Base-by-base conservation (phyloP, 1,284 basidiomycete species). In the Marasmius sp. region DNA sequence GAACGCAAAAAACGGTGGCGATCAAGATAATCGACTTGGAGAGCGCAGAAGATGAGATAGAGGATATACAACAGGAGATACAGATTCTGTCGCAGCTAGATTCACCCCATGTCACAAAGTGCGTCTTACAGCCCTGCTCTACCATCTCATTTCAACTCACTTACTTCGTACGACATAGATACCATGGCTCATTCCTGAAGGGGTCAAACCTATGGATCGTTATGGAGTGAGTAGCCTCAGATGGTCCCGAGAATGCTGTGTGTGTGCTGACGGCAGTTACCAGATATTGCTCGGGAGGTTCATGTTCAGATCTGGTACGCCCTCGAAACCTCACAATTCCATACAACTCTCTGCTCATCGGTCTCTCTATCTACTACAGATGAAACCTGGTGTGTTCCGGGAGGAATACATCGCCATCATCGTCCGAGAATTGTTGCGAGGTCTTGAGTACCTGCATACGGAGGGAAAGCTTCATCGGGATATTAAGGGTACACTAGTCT, bases 21-120 rank as follows among this genome's bases (percentile, higher is more conserved):
- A 97, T 98, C 81, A 98, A 98, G 86, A 96, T 98, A 68, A 98
- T 99, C 74, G 95, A 99, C 80, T 86, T 99, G 41, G 97, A 99
- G 77, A 95, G 93, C 71, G 96, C 97, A 57, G 97, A 98, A 75
- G 97, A 99, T 72, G 97, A 99, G 81, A 98, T 99, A 74, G 96
- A 98, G 75, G 97, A 99, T 77, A 98, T 99, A 63, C 97, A 99
- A 71, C 95, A 97, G 75, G 97, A 99, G 77, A 99, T 99, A 65
- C 93, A 97, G 75, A 98, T 98, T 66, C 86, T 99, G 20, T 95
- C 94, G n/a, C 97, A 98, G 74, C 78, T 99, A 66, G 97, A 98
- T 77, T 97, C 95, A 53, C 89, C 93, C 43, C 91, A 93, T 78
- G 96, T 99, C 63, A 99, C 97, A 65, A 95, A 95, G 92, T 94